Evolutionary conservation across 1,284 basidiomycete genomes (phyloP), one percentile per base, ranked within the genome.

Genomic region (Earliella scabrosa): DNA sequence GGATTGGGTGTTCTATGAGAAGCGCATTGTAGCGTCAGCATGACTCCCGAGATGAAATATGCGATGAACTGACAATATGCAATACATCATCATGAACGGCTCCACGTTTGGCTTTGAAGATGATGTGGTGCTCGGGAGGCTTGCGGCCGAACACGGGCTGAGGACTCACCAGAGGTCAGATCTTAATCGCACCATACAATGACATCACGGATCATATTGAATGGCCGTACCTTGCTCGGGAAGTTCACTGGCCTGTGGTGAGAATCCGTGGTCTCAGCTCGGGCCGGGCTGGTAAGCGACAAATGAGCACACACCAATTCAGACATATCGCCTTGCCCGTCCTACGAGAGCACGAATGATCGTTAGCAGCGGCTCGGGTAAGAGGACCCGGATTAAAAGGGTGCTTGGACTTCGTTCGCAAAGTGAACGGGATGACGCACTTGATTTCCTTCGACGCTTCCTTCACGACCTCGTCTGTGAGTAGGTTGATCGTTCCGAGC

Each of bases 401-500:
- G n/a, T n/a, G n/a, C n/a, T n/a, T n/a, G n/a, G n/a, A n/a, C n/a
- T n/a, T n/a, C n/a, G n/a, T n/a, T n/a, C n/a, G n/a, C n/a, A n/a
- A n/a, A n/a, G n/a, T n/a, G n/a, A n/a, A n/a, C n/a, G n/a, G n/a
- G n/a, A n/a, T n/a, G n/a, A 74, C 77, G 43, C 63, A 87, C 85
- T 76, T 77, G 40, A 91, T 83, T 66, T 90, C 86, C 47, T 73
- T 69, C n/a, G 86, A 83, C 13, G 84, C 81, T 40, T 75, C 75
- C 64, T 80, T 76, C 14, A 90, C 85, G 8, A 88, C 77, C 8
- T 82, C 79, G n/a, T 83, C 80, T 2, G 88, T 90, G 50, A 91
- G 71, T 38, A 90, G 59, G 68, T 90, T 90, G 47, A 90, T 73
- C 2, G 87, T 90, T 4, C 88, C 88, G 11, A 91, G 75, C 64